These are phyloP conservation scores for Prunus mume DNA, from an alignment of 306 rosid genomes.

Conservation along the genomic window DNA sequence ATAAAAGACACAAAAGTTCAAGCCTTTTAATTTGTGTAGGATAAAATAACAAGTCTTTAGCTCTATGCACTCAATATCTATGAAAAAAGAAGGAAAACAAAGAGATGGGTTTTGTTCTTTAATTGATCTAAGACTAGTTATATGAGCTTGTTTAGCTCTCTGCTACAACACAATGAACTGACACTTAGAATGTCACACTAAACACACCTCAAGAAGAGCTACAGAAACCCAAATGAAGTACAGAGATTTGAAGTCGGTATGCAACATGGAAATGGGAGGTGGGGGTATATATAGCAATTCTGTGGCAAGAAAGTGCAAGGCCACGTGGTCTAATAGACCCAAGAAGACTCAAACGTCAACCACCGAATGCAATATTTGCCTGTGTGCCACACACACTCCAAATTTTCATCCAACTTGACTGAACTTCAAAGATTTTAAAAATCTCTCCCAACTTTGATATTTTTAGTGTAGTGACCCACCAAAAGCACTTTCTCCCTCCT, in stretches of 20 bases:
- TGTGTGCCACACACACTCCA: background rate
- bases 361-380: background rate
- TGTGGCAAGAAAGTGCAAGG: background rate
- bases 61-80: background rate
- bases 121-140: background rate
- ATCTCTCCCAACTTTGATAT: background rate
- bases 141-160: background rate
- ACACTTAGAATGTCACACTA: background rate
- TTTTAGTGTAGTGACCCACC: background rate
- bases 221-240: background rate
- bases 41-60: background rate
- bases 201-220: conserved; percentile 7
- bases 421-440: background rate
- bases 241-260: background rate
- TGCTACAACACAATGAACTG: too few relatives aligned
- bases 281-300: background rate
- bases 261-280: background rate
- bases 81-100: background rate
- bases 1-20: background rate
- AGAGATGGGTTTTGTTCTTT: conserved; percentile 1
- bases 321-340: background rate
- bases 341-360: background rate
- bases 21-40: background rate
- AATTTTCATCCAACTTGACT: background rate
- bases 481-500: background rate